phyloP scores from a whole-genome alignment of 2,329 filamentous ascomycete genomes.

The Ophiostoma fasciatum region DNA sequence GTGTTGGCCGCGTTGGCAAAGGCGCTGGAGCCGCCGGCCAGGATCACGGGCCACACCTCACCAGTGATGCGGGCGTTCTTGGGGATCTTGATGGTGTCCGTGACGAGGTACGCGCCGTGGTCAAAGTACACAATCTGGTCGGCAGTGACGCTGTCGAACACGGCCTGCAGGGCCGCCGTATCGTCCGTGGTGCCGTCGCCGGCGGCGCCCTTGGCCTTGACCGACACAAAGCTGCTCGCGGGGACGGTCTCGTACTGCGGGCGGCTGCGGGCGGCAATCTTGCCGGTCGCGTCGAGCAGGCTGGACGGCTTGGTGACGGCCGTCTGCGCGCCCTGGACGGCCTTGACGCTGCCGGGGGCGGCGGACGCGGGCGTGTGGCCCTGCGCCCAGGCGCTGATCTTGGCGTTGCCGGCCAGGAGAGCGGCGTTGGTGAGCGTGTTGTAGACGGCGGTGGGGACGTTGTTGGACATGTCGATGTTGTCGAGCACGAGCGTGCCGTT shows the following conservation, averaged over 20 bases:
- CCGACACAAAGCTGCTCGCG: conserved; percentile 60
- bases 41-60: conserved; percentile 81
- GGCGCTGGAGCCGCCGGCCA: conserved; percentile 55
- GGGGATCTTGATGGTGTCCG: conserved; percentile 55
- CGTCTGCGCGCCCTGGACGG: conserved; percentile 44
- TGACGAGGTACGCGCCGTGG: conserved; percentile 58
- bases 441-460: conserved; percentile 51
- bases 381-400: conserved; percentile 61
- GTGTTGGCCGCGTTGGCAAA: conserved; percentile 67
- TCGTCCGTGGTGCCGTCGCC: conserved; percentile 84
- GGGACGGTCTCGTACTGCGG: conserved; percentile 67
- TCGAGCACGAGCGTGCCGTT: conserved; percentile 76
- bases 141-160: conserved; percentile 51
- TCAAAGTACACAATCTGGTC: conserved; percentile 61
- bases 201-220: conserved; percentile 68
- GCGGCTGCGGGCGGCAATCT: conserved; percentile 70
- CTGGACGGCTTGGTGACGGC: conserved; percentile 47
- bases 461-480: conserved; percentile 69
- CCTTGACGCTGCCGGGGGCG: conserved; percentile 30
- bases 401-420: conserved; percentile 54
- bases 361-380: conserved; percentile 44
- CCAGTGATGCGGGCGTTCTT: conserved; percentile 78
- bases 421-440: conserved; percentile 37
- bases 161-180: conserved; percentile 65
- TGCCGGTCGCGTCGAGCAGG: conserved; percentile 50